These are phyloP conservation scores for Artemisia tridentata DNA, from an alignment of 129 eudicot genomes.

Conservation along the genomic window DNA sequence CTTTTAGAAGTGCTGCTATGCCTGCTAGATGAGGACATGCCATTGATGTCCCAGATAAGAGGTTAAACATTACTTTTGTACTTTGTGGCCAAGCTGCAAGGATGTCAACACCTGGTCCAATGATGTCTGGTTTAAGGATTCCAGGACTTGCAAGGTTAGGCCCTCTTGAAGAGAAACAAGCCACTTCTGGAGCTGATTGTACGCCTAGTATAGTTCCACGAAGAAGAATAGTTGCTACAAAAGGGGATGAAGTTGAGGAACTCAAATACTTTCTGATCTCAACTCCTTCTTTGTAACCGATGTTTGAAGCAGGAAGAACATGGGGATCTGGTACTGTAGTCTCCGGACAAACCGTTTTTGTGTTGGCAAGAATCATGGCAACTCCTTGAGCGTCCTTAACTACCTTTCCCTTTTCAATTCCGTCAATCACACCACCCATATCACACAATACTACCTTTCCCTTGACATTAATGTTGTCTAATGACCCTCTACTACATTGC, in stretches of 20 bases:
- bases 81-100: constrained; percentile 1
- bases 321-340: not conserved
- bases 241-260: too few relatives aligned
- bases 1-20: not conserved
- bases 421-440: not conserved
- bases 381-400: not conserved
- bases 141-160: not conserved
- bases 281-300: not conserved
- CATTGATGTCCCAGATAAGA: not conserved
- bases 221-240: not conserved
- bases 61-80: not conserved
- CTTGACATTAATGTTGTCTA: not conserved
- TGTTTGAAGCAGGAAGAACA: not conserved
- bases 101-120: constrained; percentile 5
- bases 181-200: constrained; percentile 9
- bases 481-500: not conserved
- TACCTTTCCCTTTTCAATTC: not conserved
- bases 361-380: constrained; percentile 1
- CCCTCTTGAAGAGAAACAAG: constrained; percentile 6
- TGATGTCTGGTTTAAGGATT: not conserved
- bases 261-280: not conserved
- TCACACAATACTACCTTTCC: constrained; percentile 3
- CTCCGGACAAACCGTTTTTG: not conserved
- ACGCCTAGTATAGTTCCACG: not conserved
- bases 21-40: not conserved